Evolutionary conservation across 2,329 filamentous ascomycete genomes (phyloP), one percentile per base, ranked within the genome.

Genomic region (Fusarium luffae): DNA sequence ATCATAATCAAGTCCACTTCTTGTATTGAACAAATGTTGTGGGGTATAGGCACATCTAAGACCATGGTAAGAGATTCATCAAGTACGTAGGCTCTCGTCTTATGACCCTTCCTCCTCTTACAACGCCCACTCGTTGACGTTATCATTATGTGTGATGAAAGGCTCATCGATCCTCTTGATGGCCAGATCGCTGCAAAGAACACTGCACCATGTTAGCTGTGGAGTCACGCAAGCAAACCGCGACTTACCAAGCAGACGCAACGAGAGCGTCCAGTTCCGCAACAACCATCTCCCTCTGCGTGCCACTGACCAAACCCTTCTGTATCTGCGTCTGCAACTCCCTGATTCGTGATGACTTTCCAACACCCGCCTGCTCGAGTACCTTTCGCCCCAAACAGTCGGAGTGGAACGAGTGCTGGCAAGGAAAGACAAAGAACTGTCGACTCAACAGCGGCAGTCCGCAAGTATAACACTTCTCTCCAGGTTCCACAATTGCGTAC

Each of bases 371-470:
- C 70, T 93, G 90, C 78, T 95, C 92, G 55, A 98, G 86, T 1
- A 98, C 93, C 76, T 92, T 92, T 74, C 89, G 90, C 0, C 93
- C 95, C 50, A 99, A 82, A 78, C 96, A 99, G 78, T 99, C 96
- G 43, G 93, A 95, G 79, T 99, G 96, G 77, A 99, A 99, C 5
- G 94, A 93, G 80, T 99, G 96, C 83, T 99, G 96, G 79, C 96
- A 99, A 0, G 96, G 96, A 72, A 99, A 99, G 19, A 99, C 96
- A 74, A 98, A 99, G 81, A 99, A 99, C 75, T 98, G 94, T 56
- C 94, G 84, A 76, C 92, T 94, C 18, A 99, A 85, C 56, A 99
- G 82, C 12, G 96, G 96, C 59, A 98, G 81, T 1, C 90, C 89
- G 77, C 96, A 99, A 4, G 92, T 89, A 82, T 95, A 97, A 80